Percentiles rank a stretch among this genome's conserved stretches.
Evolutionary conservation across 2,329 filamentous ascomycete genomes (phyloP).

Genomic region (Massarina eburnea): DNA sequence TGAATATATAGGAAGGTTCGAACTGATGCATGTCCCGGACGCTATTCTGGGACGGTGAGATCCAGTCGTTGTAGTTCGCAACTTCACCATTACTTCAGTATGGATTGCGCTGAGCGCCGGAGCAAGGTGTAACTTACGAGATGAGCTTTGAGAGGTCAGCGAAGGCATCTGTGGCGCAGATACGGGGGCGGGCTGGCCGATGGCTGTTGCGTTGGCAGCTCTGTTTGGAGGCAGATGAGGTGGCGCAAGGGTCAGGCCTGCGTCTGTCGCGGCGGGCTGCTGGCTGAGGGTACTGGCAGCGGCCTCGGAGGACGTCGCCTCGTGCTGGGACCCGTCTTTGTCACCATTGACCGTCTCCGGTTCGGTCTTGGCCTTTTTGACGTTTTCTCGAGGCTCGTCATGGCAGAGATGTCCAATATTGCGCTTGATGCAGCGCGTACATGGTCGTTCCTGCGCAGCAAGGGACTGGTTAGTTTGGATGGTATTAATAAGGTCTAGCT

Average conservation of each 20-base stretch:
- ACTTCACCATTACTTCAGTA: slow-evolving; percentile 55
- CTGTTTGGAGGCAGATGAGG: slow-evolving; percentile 37
- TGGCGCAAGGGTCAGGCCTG: slow-evolving; percentile 43
- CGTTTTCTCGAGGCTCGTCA: slow-evolving; percentile 85
- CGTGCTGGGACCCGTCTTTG: slow-evolving; percentile 31
- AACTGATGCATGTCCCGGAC: slow-evolving; percentile 94
- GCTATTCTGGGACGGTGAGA: slow-evolving; percentile 71
- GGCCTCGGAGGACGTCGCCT: slow-evolving; percentile 32
- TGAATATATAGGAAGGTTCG: slow-evolving; percentile 94
- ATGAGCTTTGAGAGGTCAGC: slow-evolving; percentile 66
- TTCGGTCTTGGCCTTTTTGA: slow-evolving; percentile 74
- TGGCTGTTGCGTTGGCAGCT: slow-evolving; percentile 54
- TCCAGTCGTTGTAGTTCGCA: slow-evolving; percentile 81
- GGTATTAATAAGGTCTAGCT: slow-evolving; percentile 6
- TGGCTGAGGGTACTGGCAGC: slow-evolving; percentile 29
- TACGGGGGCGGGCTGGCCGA: slow-evolving; percentile 71
- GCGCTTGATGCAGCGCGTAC: slow-evolving; percentile 95
- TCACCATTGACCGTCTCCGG: slow-evolving; percentile 39
- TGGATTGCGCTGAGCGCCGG: slow-evolving; percentile 22
- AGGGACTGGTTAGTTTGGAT: slow-evolving; percentile 39
- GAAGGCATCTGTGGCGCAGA: slow-evolving; percentile 67
- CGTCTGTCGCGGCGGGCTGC: slow-evolving; percentile 34
- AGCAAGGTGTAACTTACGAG: slow-evolving; percentile 64
- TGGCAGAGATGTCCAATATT: slow-evolving; percentile 98
- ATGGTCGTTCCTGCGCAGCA: slow-evolving; percentile 78